phyloP scores from a whole-genome alignment of 2,329 filamentous ascomycete species.

The Alternaria angustiovoidea region DNA sequence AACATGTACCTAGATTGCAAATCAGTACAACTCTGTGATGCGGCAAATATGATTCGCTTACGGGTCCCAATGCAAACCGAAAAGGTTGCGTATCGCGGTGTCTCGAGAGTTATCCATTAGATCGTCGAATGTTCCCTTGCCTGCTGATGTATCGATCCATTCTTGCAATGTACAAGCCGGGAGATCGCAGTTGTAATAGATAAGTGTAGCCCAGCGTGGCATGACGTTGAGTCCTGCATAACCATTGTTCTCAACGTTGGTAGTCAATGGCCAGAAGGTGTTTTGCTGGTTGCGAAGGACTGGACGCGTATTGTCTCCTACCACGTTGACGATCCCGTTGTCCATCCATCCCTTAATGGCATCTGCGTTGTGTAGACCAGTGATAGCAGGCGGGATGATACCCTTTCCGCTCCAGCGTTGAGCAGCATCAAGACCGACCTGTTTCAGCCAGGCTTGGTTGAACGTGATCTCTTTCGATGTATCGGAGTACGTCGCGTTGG shows the following conservation, averaged over 20 bases:
- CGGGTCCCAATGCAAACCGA: constrained; percentile 63
- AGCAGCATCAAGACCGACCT: constrained; percentile 59
- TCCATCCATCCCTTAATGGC: constrained; percentile 67
- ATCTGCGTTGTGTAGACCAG: constrained; percentile 70
- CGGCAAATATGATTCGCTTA: constrained; percentile 20
- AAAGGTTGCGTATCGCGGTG: constrained; percentile 65
- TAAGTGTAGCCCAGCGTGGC: constrained; percentile 68
- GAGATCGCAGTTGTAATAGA: constrained; percentile 71
- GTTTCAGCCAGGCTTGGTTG: constrained; percentile 67
- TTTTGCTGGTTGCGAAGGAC: constrained; percentile 62
- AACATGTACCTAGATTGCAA: constrained; percentile 62
- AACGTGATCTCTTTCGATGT: constrained; percentile 65
- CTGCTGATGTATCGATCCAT: constrained; percentile 67
- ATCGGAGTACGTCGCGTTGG: constrained; percentile 68
- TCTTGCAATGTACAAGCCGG: constrained; percentile 65
- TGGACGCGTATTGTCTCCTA: constrained; percentile 70
- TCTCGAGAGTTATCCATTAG: constrained; percentile 61
- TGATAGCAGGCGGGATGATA: constrained; percentile 70
- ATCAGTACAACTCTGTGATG: constrained; percentile 11
- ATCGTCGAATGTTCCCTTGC: constrained; percentile 61
- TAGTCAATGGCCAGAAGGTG: constrained; percentile 64
- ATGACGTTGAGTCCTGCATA: constrained; percentile 65
- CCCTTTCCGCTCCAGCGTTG: constrained; percentile 61
- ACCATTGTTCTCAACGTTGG: constrained; percentile 61
- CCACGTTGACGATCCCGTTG: constrained; percentile 66